Evolutionary conservation across 441 rosid genomes (phyloP), one percentile per base, ranked within the genome.

Genomic region (Syzygium syzygioides): DNA sequence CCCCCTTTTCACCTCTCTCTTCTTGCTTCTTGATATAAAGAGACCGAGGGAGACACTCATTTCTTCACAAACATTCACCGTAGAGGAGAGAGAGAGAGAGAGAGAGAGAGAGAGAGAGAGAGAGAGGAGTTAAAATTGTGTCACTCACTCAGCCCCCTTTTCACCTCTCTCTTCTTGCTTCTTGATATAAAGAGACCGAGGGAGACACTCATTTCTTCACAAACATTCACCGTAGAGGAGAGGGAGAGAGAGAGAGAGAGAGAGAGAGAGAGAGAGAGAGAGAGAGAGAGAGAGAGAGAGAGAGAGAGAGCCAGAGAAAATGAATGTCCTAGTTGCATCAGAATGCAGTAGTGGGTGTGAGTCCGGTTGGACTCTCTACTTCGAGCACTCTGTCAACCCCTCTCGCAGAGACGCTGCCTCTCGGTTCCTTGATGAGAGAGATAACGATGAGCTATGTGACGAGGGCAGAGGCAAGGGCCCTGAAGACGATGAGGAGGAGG

Each of bases 281-380:
- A 59, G 79, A 66, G 37, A 64, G 41, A 50, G 84, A 45, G 66
- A 57, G 20, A 9, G 48, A 8, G 34, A 45, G 25, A 79, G 11
- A n/a, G 34, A 68, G 86, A 41, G 10, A 26, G 5, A 52, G 6
- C 7, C 28, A 71, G 28, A 71, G 80, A 89, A 87, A 64, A 95
- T 94, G 96, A 90, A 94, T 86, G 90, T 87, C 8, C 86, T 93
- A 84, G 92, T 71, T 17, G 41, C 90, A 25, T 94, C 96, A 26
- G 98, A 94, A 87, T 92, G 95, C 89, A 93, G 94, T 48, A 96
- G 96, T 89, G 99, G 96, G 34, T 96, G 99, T 87, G 99, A 98
- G 88, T 96, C 99, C 48, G 99, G 99, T 45, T 98, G 99, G 99
- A 97, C 99, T 91, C 87, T 94, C 4, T 97, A 96, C 94, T 92